Evolutionary conservation across 192 early-diverging fungal genomes (phyloP).

Genomic region (Coemansia sp.): DNA sequence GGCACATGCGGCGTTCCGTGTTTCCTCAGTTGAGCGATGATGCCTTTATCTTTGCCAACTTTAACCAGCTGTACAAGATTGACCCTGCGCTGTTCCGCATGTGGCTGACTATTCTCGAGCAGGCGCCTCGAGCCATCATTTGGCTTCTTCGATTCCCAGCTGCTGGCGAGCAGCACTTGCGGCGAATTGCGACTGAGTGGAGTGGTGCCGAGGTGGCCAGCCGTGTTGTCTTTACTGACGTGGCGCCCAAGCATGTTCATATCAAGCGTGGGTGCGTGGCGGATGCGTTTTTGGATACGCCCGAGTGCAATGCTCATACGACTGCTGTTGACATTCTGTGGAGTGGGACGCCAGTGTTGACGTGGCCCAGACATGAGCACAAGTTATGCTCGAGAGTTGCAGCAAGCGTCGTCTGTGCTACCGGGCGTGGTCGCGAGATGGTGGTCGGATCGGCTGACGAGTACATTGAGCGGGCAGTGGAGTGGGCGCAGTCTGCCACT

Average conservation of each 20-base stretch:
- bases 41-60: conserved; percentile 90
- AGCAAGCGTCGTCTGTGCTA: conserved; percentile 79
- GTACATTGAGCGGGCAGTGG: conserved; percentile 66
- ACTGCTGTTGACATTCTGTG: conserved; percentile 94
- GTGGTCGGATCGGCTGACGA: conserved; percentile 60
- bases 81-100: conserved; percentile 82
- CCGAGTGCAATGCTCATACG: conserved; percentile 96
- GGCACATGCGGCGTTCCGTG: conserved; percentile 79
- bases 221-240: conserved; percentile 83
- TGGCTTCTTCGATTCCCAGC: conserved; percentile 93
- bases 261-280: conserved; percentile 90
- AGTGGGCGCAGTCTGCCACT: conserved; percentile 54
- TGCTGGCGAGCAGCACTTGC: conserved; percentile 76
- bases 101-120: conserved; percentile 79
- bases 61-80: conserved; percentile 97
- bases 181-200: conserved; percentile 67
- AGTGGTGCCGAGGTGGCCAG: conserved; percentile 70
- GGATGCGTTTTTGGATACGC: conserved; percentile 89
- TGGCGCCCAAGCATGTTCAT: conserved; percentile 81
- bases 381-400: conserved; percentile 91
- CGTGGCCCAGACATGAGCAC: conserved; percentile 81
- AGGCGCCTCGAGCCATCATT: conserved; percentile 77
- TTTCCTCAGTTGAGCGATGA: conserved; percentile 81
- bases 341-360: conserved; percentile 90
- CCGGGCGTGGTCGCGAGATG: conserved; percentile 69